Base-by-base conservation (phyloP, 495 filamentous ascomycete genomes). In the Neurospora sp. region DNA sequence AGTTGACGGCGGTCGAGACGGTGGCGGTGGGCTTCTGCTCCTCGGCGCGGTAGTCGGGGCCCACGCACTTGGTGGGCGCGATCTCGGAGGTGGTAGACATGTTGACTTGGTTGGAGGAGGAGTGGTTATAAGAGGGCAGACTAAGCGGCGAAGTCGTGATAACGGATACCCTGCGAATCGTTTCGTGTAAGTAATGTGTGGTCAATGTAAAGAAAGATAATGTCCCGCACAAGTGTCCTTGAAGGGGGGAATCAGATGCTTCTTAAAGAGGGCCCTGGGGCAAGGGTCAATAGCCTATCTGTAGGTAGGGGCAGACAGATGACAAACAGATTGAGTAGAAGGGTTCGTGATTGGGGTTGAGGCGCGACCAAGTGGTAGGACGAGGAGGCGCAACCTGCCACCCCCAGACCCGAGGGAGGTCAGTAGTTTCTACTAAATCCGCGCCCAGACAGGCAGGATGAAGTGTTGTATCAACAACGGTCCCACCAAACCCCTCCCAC, bases 21-120 rank as follows among this genome's bases (percentile, higher is more conserved):
- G 94, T 98, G 13, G 94, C 94, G 43, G 88, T 92, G 39, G 94
- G 94, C 81, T 94, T 96, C 81, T 94, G 89, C 73, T 86, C 89
- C 76, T 91, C 88, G 15, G 91, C 86, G 34, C 89, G 89, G 81
- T 97, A 97, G 76, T 90, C 85, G 40, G 94, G 94, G 21, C 94
- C 94, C 70, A 97, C 89, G 71, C 87, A 88, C 77, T 92, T 86
- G 40, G 89, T 90, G 71, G 92, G 91, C 42, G 91, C 89, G 66
- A 76, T 69, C 31, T 77, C 76, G 62, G 69, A 24, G 37, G 45
- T 42, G 54, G 24, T 34, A 15, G 73, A 48, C 71, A 72, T 72
- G 71, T 34, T 66, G 71, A 69, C 71, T 43, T 43, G 21, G 71
- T 36, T 31, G 43, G 34, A 5, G 8, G 24, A 69, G 70, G 38